phyloP scores from a whole-genome alignment of 495 filamentous ascomycete species.

The Penicillium cataractarum region DNA sequence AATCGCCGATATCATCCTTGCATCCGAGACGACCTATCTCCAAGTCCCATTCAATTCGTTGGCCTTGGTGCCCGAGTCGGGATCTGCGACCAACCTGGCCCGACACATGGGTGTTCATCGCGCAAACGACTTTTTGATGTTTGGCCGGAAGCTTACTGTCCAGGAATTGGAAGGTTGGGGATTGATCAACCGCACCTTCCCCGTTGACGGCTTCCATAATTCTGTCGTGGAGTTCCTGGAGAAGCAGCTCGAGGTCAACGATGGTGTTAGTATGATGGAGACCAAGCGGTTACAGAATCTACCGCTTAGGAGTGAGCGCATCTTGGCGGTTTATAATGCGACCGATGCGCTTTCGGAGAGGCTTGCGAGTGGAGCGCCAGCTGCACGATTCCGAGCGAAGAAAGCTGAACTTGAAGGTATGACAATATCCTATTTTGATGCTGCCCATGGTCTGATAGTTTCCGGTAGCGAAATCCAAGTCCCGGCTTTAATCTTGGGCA shows the following conservation, averaged over 20 bases:
- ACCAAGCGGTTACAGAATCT: slow-evolving; percentile 23
- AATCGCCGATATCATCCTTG: slow-evolving; percentile 26
- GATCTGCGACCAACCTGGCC: slow-evolving; percentile 17
- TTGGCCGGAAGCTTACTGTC: slow-evolving; percentile 21
- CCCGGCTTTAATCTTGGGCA: background rate
- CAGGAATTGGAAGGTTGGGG: slow-evolving; percentile 20
- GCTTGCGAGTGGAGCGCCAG: slow-evolving; percentile 22
- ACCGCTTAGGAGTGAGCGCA: slow-evolving; percentile 19
- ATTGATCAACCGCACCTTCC: slow-evolving; percentile 21
- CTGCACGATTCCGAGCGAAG: slow-evolving; percentile 22
- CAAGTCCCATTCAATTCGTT: slow-evolving; percentile 28
- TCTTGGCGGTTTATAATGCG: slow-evolving; percentile 25
- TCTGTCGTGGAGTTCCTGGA: slow-evolving; percentile 17
- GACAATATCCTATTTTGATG: background rate
- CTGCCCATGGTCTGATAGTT: background rate
- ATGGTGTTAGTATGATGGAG: slow-evolving; percentile 29
- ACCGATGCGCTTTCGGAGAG: slow-evolving; percentile 25
- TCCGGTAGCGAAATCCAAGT: background rate
- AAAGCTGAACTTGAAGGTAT: slow-evolving; percentile 21
- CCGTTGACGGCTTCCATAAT: slow-evolving; percentile 20
- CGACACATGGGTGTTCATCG: slow-evolving; percentile 26
- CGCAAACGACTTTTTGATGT: slow-evolving; percentile 28
- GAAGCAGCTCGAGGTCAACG: slow-evolving; percentile 22
- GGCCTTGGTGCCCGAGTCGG: slow-evolving; percentile 25
- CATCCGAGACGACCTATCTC: slow-evolving; percentile 21